Evolutionary conservation across 345 rosid genomes (phyloP), one percentile per base, ranked within the genome.

Genomic region (Aquilaria yunnanensis): DNA sequence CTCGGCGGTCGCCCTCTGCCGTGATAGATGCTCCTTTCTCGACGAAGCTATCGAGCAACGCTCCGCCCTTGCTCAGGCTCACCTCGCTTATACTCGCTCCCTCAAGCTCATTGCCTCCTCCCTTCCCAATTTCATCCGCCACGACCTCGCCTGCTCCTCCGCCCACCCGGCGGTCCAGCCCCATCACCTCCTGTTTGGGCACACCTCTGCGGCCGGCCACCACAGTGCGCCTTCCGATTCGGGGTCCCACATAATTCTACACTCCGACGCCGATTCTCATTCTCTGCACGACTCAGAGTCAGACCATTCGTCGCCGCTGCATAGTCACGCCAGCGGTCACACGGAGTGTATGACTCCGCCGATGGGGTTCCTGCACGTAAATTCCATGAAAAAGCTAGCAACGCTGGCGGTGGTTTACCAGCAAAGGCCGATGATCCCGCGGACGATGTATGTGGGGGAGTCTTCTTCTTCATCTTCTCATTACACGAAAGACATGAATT

Each of bases 1-100:
- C 23, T 23, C 94, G 33, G 97, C 96, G 59, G 96, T 91, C 51
- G 79, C 85, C n/a, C 79, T 91, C 2, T 91, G 97, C 80, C 85
- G 91, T 2, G 78, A 86, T 5, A 82, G 97, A 10, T 88, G 91
- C 59, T 5, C 32, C 61, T 88, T 68, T 63, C 75, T 91, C 11
- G 85, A 86, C 54, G 77, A 80, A 6, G 97, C 94, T 4, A 80
- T 88, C 56, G 74, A 45, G 2, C 91, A 79, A 56, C 85, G 97
- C 13, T 80, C 72, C 72, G 75, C 73, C 12, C 72, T 91, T 16
- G 82, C 97, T n/a, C 79, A 91, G 10, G 77, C 90, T 37, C 97
- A 91, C 70, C 11, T 66, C 12, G 77, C 77, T 4, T 91, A 91
- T 59, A 68, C 79, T 32, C 65, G 69, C 58, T 82, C 96, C 7